Conservation (phyloP, 352 stramenopile species). For the Saprolegnia parasitica region DNA sequence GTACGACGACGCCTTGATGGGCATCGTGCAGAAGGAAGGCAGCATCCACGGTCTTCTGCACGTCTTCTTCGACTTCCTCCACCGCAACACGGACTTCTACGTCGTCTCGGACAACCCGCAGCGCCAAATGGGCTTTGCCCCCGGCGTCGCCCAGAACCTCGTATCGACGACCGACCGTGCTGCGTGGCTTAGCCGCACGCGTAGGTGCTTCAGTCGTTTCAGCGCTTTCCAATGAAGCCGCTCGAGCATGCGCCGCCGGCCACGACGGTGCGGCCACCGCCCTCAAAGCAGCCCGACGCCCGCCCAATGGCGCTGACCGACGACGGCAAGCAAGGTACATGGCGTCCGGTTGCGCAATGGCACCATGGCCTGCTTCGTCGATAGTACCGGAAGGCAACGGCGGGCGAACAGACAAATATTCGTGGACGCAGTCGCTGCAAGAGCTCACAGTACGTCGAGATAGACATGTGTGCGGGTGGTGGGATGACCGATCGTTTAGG, state of each 20-base stretch:
- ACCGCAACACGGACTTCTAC: conserved; percentile 98
- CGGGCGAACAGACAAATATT: conserved; percentile 83
- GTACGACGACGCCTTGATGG: conserved; percentile 77
- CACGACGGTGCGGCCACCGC: background rate
- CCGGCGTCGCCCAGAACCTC: conserved; percentile 56
- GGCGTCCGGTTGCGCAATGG: background rate
- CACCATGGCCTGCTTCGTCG: conserved; percentile 17
- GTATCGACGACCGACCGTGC: conserved; percentile 20
- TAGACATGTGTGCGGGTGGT: background rate
- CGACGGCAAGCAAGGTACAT: conserved; percentile 65
- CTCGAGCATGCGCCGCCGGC: conserved; percentile 36
- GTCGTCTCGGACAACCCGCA: conserved; percentile 50
- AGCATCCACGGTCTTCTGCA: conserved; percentile 96
- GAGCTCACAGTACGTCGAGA: conserved; percentile 83
- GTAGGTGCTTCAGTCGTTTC: conserved; percentile 56
- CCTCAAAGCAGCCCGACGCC: background rate
- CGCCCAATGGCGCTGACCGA: conserved; percentile 35
- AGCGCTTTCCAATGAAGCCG: conserved; percentile 57
- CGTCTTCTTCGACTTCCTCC: conserved; percentile 96
- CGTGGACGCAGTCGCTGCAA: conserved; percentile 97
- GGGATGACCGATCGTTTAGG: conserved; percentile 34
- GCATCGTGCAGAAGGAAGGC: conserved; percentile 91
- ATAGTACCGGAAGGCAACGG: conserved; percentile 89
- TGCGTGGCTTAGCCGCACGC: conserved; percentile 3
- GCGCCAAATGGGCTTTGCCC: conserved; percentile 58